phyloP scores from a whole-genome alignment of 331 rosid genomes.

The Quercus tomentella region DNA sequence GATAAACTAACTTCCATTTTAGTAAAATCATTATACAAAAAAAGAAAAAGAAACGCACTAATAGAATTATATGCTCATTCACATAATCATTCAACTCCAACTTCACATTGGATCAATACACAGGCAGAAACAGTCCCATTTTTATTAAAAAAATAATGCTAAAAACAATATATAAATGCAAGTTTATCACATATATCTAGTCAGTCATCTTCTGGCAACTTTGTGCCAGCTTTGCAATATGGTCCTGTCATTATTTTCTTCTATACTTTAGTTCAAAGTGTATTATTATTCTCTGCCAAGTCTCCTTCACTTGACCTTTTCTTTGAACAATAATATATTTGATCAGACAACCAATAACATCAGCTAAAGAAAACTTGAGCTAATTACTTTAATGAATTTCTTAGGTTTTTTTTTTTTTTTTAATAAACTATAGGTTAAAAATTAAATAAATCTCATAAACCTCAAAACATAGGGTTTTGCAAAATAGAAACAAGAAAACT shows the following conservation, averaged over 20 bases:
- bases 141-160: neutral
- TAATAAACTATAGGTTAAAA: neutral
- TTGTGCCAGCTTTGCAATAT: neutral
- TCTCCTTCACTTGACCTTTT: neutral
- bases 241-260: neutral
- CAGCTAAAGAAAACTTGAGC: neutral
- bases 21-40: neutral
- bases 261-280: neutral
- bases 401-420: neutral
- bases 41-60: neutral
- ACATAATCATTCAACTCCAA: neutral
- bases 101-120: neutral
- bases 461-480: neutral
- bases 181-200: neutral
- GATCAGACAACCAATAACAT: neutral
- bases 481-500: neutral
- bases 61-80: neutral
- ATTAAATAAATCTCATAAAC: neutral
- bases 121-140: neutral
- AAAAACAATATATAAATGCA: neutral
- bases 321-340: neutral
- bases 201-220: neutral
- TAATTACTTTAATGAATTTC: neutral
- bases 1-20: neutral
- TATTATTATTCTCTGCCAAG: neutral